Base-by-base conservation (phyloP, 768 basidiomycete species). In the Tulasnella sp. region DNA sequence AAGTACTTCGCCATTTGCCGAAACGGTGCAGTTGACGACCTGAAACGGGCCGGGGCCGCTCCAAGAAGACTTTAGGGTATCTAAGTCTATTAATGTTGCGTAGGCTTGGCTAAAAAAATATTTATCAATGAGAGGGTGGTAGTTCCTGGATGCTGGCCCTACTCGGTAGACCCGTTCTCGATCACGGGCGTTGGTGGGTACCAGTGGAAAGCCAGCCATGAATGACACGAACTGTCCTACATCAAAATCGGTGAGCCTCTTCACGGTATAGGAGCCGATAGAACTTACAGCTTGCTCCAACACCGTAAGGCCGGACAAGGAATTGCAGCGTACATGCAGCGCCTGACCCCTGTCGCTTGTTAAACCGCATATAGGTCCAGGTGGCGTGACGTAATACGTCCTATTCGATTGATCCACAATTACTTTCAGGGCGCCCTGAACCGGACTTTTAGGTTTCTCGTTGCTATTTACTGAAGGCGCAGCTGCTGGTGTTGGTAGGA, bases 131-230 rank as follows among this genome's bases (percentile, higher is more conserved):
- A n/a, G 5, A 7, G n/a, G 23, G 23, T 5, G 5, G n/a, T 51
- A 23, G n/a, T 20, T n/a, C 5, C 6, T 6, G 23, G 1, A n/a
- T 9, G 10, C 1, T 1, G n/a, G 23, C 0, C 51, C 0, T 11
- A 51, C 51, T 51, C 23, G 1, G 10, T 51, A n/a, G 51, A 51
- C n/a, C 51, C 51, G 1, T 51, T n/a, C 10, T 9, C n/a, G 0
- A 51, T 20, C 20, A 0, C 10, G 23, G 51, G 51, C 2, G 20
- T 7, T 5, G 23, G 6, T 0, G 1, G 1, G 0, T 11, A 5
- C 51, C 51, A 51, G 0, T 51, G 51, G 23, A n/a, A 20, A 5
- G 7, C 6, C n/a, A 51, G 51, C 51, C 51, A 51, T 5, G 51
- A 51, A n/a, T 51, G 23, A 6, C 51, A n/a, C 1, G 51, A 51